Evolutionary conservation across 202 grass and related monocot genomes (phyloP), one percentile per base, ranked within the genome.

Genomic region (Miscanthus sacchariflorus): DNA sequence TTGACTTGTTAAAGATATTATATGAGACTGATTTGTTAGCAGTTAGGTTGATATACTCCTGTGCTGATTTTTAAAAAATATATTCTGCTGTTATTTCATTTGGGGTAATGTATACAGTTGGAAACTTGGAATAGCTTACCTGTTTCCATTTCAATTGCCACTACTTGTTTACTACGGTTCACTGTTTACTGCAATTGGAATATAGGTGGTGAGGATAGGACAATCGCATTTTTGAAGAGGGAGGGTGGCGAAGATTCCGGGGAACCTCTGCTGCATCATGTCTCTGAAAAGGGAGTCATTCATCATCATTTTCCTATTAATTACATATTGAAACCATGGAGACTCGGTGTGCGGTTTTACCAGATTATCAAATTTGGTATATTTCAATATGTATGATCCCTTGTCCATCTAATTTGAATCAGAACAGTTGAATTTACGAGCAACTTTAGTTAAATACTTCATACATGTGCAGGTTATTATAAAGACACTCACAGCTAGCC

Each of bases 301-400:
- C 92, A 94, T 77, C 95, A 94, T 66, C 95, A 94, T 72, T 97
- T 97, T 87, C 95, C 95, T 73, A 76, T 97, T 58, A 97, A 94
- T 80, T 93, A 97, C 72, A 90, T 97, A 71, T 64, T 94, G 65
- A 94, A 94, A 83, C 92, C 92, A 45, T 97, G 95, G 92, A 97
- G 90, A 91, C 52, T 97, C 18, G 92, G 95, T 68, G 87, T 90
- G 52, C 84, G 70, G 54, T 94, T 97, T 84, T 97, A 97, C 74
- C 92, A 93, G 58, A 88, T 94, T 88, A 93, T 97, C 81, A 97
- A 94, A 86, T 91, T 97, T 89, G 95, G 92, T 81, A 91, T 94
- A 89, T 94, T 93, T 87, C 95, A 97, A 93, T 97, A 97, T 70
- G 95, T 97, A 97, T 85, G 92, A 68, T 18, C 70, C 61, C 80